Evolutionary conservation across 73 alveolate species (phyloP).

Genomic region (Breviolum minutum): DNA sequence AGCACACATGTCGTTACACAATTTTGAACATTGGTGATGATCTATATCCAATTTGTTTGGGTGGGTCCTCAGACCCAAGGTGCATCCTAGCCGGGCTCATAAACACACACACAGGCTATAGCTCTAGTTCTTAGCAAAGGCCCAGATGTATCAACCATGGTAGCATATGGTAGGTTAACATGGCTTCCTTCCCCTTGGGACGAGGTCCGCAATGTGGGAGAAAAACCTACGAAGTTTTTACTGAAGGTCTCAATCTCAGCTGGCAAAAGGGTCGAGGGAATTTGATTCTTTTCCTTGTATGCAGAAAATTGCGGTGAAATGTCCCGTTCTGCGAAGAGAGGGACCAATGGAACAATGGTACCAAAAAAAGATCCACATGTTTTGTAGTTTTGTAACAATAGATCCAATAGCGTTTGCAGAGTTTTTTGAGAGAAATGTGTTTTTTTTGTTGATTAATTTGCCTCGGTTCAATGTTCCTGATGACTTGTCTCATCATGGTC

Average conservation of each 20-base stretch:
- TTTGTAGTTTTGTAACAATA: background rate
- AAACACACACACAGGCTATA: too few relatives aligned
- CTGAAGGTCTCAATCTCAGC: conserved; percentile 97
- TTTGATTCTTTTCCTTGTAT: too few relatives aligned
- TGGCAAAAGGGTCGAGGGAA: too few relatives aligned
- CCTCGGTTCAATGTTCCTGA: too few relatives aligned
- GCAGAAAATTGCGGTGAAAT: too few relatives aligned
- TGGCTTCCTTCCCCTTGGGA: background rate
- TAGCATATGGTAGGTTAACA: background rate
- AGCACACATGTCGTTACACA: too few relatives aligned
- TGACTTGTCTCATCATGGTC: background rate
- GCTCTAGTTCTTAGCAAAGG: too few relatives aligned
- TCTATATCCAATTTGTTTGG: too few relatives aligned
- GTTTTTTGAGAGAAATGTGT: background rate
- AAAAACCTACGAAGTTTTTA: conserved; percentile 99
- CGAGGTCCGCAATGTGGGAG: conserved; percentile 98
- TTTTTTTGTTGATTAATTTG: background rate
- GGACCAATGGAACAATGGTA: too few relatives aligned
- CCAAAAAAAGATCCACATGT: background rate
- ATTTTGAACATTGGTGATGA: too few relatives aligned
- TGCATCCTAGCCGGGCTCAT: too few relatives aligned
- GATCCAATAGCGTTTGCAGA: background rate
- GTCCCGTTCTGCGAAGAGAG: too few relatives aligned
- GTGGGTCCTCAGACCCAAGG: background rate
- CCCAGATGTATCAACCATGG: background rate